Conservation (phyloP, 164 flowering plant species). For the Santalum album region DNA sequence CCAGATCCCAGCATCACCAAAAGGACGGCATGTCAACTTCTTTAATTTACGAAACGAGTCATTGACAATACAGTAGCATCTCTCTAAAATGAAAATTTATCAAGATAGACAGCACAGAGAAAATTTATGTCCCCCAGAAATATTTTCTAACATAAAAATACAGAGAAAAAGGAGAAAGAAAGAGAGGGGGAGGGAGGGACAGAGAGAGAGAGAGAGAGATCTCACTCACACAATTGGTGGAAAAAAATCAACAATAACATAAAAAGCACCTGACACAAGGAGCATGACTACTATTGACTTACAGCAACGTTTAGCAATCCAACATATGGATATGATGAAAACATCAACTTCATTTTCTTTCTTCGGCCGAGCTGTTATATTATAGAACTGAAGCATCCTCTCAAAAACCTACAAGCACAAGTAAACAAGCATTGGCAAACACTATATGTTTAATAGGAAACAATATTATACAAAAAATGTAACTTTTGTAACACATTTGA, state of each 20-base stretch:
- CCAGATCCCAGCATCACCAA: too few relatives aligned
- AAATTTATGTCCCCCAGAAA: too few relatives aligned
- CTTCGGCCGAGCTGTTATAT: conserved; percentile 8
- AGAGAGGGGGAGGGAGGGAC: too few relatives aligned
- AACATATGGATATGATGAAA: conserved; percentile 43
- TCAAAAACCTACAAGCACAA: conserved; percentile 46
- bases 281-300: conserved; percentile 22
- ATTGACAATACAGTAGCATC: not conserved
- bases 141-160: not conserved
- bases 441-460: not conserved
- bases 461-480: not conserved
- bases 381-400: conserved; percentile 41
- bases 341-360: conserved; percentile 26
- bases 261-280: not conserved
- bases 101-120: too few relatives aligned
- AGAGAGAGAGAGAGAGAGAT: too few relatives aligned
- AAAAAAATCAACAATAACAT: too few relatives aligned
- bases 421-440: not conserved
- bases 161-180: too few relatives aligned
- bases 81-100: not conserved
- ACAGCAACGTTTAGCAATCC: conserved; percentile 82
- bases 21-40: too few relatives aligned
- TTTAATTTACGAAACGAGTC: too few relatives aligned
- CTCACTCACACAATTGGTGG: too few relatives aligned
- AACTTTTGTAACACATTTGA: too few relatives aligned